A percentile compares a stretch with the other conserved stretches of the same genome.
phyloP scores from a whole-genome alignment of 2,329 filamentous ascomycete genomes.

The Colletotrichum zoysiae region DNA sequence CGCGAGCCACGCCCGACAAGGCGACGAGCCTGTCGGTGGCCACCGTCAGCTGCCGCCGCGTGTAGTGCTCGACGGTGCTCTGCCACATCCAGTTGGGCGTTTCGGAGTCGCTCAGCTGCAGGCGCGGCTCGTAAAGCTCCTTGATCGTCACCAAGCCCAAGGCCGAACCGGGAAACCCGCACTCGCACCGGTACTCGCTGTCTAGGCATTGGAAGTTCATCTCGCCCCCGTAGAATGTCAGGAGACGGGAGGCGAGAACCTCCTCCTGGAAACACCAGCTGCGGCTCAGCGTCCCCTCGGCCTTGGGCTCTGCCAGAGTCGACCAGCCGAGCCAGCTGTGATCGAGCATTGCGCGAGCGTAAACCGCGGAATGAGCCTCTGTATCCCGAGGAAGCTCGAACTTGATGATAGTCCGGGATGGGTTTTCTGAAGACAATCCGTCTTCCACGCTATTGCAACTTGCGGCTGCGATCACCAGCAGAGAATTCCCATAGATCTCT shows the following conservation, averaged over 20 bases:
- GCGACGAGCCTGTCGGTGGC: constrained; percentile 8
- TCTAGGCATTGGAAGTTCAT: constrained; percentile 18
- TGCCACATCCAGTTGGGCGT: constrained; percentile 22
- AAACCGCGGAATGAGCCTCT: neutral
- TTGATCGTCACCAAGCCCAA: constrained; percentile 17
- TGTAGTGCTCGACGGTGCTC: constrained; percentile 15
- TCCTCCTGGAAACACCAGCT: constrained; percentile 25
- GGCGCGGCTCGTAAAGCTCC: constrained; percentile 7
- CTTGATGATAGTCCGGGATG: neutral
- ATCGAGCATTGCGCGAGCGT: neutral
- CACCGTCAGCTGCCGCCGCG: neutral
- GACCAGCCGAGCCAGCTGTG: constrained; percentile 24
- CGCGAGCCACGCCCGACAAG: neutral
- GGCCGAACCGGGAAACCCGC: neutral
- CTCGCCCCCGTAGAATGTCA: constrained; percentile 17
- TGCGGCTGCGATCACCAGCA: constrained; percentile 1
- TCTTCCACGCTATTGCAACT: neutral
- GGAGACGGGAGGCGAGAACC: constrained; percentile 4
- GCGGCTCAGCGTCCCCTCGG: constrained; percentile 10
- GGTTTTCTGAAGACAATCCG: neutral
- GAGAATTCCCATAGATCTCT: neutral
- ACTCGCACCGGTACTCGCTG: constrained; percentile 21
- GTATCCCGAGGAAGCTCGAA: neutral
- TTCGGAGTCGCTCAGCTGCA: neutral
- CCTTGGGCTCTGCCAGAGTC: constrained; percentile 9